These are phyloP conservation scores for Amoeboaphelidium occidentale DNA, from an alignment of 371 early-diverging fungal genomes.

Conservation along the genomic window DNA sequence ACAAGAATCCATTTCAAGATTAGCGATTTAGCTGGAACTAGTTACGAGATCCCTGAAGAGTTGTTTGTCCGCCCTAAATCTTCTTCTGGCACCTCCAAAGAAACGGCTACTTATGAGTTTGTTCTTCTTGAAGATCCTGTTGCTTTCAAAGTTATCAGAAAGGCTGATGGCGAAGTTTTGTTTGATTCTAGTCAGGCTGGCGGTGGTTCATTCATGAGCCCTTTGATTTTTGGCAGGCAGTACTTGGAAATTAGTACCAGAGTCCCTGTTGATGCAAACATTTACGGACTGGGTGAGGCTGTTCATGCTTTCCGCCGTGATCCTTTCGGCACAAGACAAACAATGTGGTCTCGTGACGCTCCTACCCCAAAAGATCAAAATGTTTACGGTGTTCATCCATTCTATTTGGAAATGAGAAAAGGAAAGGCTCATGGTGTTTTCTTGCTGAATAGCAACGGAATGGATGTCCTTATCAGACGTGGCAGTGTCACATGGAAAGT, in stretches of 20 bases:
- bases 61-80: background rate
- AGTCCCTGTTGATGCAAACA: constrained; percentile 25
- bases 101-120: background rate
- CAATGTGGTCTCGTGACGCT: constrained; percentile 23
- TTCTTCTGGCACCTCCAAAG: background rate
- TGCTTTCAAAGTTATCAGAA: background rate
- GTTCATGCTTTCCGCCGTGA: constrained; percentile 23
- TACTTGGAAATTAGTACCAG: constrained; percentile 25
- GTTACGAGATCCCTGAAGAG: background rate
- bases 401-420: constrained; percentile 36
- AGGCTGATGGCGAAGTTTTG: background rate
- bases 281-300: constrained; percentile 43
- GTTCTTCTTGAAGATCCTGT: background rate
- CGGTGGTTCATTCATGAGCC: background rate
- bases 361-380: constrained; percentile 25
- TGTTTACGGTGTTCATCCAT: constrained; percentile 40
- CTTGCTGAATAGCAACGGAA: constrained; percentile 37
- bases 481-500: constrained; percentile 24
- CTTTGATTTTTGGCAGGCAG: constrained; percentile 28
- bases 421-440: constrained; percentile 27
- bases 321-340: constrained; percentile 16
- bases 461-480: constrained; percentile 32
- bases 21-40: background rate
- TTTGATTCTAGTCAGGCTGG: background rate
- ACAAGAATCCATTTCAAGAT: background rate